These are phyloP conservation scores for Wickerhamiella slavikovae DNA, from an alignment of 805 yeast genomes.

Conservation along the genomic window DNA sequence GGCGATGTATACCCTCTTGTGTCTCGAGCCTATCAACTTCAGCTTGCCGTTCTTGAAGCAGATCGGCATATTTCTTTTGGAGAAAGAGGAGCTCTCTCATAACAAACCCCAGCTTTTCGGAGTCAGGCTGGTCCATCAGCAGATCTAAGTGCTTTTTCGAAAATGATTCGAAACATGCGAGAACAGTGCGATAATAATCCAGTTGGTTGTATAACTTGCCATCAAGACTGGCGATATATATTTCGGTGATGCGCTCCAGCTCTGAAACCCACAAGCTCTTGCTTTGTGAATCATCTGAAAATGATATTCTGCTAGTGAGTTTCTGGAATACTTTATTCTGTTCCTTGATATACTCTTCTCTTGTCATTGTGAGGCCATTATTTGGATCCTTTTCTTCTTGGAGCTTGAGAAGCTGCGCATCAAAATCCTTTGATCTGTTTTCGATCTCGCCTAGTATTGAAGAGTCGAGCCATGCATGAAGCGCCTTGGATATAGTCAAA, in stretches of 20 bases:
- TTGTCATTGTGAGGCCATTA: background rate
- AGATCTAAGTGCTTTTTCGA: constrained; percentile 1
- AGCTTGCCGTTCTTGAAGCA: too few relatives aligned
- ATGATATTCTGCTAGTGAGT: constrained; percentile 9
- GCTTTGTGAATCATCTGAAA: constrained; percentile 2
- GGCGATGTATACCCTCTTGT: constrained; percentile 4
- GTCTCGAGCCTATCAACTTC: constrained; percentile 4
- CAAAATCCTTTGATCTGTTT: too few relatives aligned
- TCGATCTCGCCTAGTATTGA: too few relatives aligned
- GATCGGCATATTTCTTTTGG: constrained; percentile 1
- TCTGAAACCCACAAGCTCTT: too few relatives aligned
- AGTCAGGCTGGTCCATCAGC: constrained; percentile 1
- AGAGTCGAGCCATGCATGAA: too few relatives aligned
- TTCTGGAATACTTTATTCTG: constrained; percentile 13
- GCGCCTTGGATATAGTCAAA: too few relatives aligned
- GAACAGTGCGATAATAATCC: constrained; percentile 5
- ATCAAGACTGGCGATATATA: constrained; percentile 14
- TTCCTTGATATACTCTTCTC: constrained; percentile 8
- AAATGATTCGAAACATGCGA: constrained; percentile 1
- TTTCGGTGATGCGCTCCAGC: constrained; percentile 9
- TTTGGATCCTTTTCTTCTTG: too few relatives aligned
- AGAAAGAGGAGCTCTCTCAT: constrained; percentile 1
- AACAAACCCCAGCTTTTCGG: constrained; percentile 3
- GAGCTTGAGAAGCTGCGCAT: too few relatives aligned
- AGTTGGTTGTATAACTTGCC: constrained; percentile 12